Evolutionary conservation across 305 asterid species (phyloP), one percentile per base, ranked within the genome.

Genomic region (Caryopteris hybrid): DNA sequence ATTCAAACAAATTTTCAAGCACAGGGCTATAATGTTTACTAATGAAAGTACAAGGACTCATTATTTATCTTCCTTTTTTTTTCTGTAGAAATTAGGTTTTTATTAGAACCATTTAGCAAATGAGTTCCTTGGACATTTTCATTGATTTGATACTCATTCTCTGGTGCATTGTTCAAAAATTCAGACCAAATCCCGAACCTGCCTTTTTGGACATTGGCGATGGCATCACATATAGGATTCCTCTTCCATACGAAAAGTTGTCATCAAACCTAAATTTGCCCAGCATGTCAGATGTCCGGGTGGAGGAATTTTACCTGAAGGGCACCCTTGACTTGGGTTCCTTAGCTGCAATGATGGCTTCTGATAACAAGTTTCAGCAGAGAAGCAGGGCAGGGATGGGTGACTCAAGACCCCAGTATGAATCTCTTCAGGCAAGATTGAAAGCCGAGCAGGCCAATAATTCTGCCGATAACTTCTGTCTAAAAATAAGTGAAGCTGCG

Each of bases 261-360:
- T 80, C 95, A 18, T 67, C 91, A 48, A 76, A 85, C 61, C 73
- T 95, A 73, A 86, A 77, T 81, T 83, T 95, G 79, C 99, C 98
- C 17, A 78, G 86, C 61, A 80, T 78, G 81, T 70, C 96, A 62
- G 97, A 95, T 71, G 85, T 95, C 70, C 87, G 69, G 66, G 95
- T 95, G 64, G 96, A 89, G 73, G 99, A 95, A 73, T 82, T 85
- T 85, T 95, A 86, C 86, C 85, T 95, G 63, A 86, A 84, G 87
- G 98, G 99, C 45, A 89, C 99, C 79, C 99, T 95, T 66, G 99
- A 95, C 79, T 83, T 95, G 86, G 95, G 97, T 51, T 89, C 99
- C 43, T 80, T 95, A 82, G 97, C 90, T 71, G 79, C 93, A 72
- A 91, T 95, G 97, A 92, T 95, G 97, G 84, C 89, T 80, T 78